Percentiles rank a stretch among this genome's conserved stretches.
These are phyloP conservation scores for Sarocladiaceae sp. DNA, from an alignment of 2,329 filamentous ascomycete species.

Conservation along the genomic window DNA sequence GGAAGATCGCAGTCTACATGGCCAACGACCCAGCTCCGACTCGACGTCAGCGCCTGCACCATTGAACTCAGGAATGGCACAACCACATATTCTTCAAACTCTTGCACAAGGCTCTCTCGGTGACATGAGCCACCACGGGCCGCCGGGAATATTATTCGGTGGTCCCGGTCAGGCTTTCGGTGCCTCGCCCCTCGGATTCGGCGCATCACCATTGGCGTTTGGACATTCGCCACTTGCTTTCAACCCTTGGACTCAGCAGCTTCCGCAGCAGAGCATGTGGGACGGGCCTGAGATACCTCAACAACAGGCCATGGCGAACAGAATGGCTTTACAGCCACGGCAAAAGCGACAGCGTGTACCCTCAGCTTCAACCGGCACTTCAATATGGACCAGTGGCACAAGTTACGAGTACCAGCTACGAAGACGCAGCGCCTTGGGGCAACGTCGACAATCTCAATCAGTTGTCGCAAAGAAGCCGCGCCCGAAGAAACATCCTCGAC, in stretches of 20 bases:
- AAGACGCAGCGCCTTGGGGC: not conserved
- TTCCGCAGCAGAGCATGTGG: not conserved
- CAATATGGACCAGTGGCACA: not conserved
- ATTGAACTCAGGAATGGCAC: not conserved
- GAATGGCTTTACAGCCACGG: not conserved
- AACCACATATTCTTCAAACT: not conserved
- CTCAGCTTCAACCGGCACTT: not conserved
- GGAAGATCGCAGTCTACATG: not conserved
- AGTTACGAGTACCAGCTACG: not conserved
- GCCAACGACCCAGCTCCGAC: not conserved
- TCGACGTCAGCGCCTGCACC: not conserved
- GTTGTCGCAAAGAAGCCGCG: not conserved
- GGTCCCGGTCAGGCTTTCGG: not conserved
- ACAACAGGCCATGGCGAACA: not conserved
- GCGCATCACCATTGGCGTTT: not conserved
- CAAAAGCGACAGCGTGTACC: not conserved
- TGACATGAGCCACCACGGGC: not conserved
- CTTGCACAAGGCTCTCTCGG: not conserved
- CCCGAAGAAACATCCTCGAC: not conserved
- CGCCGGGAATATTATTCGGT: not conserved
- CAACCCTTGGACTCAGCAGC: constrained; percentile 1
- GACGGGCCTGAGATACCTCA: not conserved
- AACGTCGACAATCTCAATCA: not conserved
- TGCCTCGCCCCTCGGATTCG: not conserved
- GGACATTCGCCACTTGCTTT: not conserved